Evolutionary conservation across 805 yeast genomes (phyloP).

Genomic region (Suhomyces kilbournensis): DNA sequence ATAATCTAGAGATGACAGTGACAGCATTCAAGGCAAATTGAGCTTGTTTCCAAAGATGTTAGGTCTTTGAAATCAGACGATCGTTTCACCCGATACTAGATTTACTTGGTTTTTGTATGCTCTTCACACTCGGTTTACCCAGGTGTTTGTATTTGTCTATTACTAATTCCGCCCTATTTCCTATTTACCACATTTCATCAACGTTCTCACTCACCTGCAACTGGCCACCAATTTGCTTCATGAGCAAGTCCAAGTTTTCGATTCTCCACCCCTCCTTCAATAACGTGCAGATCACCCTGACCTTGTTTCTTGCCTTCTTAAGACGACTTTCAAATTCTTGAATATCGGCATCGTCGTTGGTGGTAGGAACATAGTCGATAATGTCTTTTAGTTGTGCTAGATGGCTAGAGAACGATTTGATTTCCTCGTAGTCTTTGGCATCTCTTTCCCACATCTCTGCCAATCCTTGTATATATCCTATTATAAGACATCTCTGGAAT

Average conservation of each 20-base stretch:
- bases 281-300: conserved; percentile 47
- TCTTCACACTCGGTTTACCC: background rate
- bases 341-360: conserved; percentile 56
- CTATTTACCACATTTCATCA: conserved; percentile 43
- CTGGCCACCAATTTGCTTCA: conserved; percentile 38
- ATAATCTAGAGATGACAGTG: too few species aligned
- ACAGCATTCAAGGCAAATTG: background rate
- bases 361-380: conserved; percentile 10
- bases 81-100: too few species aligned
- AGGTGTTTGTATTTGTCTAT: background rate
- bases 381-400: conserved; percentile 28
- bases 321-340: conserved; percentile 51
- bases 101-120: too few species aligned
- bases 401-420: conserved; percentile 19
- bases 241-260: conserved; percentile 26
- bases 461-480: conserved; percentile 67
- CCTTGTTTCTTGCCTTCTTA: conserved; percentile 57
- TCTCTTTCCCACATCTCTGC: conserved; percentile 34
- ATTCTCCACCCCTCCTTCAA: conserved; percentile 30
- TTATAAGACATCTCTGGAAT: conserved; percentile 61
- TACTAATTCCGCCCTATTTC: background rate
- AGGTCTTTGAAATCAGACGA: too few species aligned
- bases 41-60: background rate
- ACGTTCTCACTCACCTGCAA: conserved; percentile 34
- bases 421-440: conserved; percentile 13